Evolutionary conservation across 2,329 filamentous ascomycete genomes (phyloP).

Genomic region (Nannizzia gypsea): DNA sequence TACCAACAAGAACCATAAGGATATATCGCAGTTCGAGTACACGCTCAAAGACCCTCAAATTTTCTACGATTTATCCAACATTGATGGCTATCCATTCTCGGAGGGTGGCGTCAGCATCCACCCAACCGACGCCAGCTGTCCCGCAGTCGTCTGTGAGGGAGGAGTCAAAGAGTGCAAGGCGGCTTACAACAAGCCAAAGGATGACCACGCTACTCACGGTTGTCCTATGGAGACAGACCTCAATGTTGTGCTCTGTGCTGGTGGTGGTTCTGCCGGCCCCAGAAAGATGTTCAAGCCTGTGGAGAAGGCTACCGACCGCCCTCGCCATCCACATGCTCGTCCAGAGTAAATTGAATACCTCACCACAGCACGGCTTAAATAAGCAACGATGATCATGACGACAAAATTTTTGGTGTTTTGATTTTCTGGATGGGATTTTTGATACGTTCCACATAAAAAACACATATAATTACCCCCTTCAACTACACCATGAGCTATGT

Average conservation of each 20-base stretch:
- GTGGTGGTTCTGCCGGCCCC: slow-evolving; percentile 4
- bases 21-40: slow-evolving; percentile 36
- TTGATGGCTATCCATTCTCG: slow-evolving; percentile 27
- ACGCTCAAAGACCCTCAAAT: slow-evolving; percentile 24
- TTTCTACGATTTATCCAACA: slow-evolving; percentile 32
- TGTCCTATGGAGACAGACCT: slow-evolving; percentile 28
- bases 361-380: not conserved
- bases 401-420: not conserved
- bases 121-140: slow-evolving; percentile 23
- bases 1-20: slow-evolving; percentile 20
- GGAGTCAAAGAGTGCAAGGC: slow-evolving; percentile 27
- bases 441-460: not conserved
- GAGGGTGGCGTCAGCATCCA: slow-evolving; percentile 27
- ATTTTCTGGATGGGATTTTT: not conserved
- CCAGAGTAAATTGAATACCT: not conserved
- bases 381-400: not conserved
- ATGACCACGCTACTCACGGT: slow-evolving; percentile 33
- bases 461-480: not conserved
- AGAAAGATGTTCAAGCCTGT: slow-evolving; percentile 8
- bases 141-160: slow-evolving; percentile 25
- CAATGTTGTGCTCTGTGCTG: slow-evolving; percentile 23
- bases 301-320: not conserved
- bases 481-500: not conserved
- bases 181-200: slow-evolving; percentile 30
- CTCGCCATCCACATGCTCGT: slow-evolving; percentile 12